Conservation (phyloP, 1,139 yeast species). For the Yamadazyma oceani region DNA sequence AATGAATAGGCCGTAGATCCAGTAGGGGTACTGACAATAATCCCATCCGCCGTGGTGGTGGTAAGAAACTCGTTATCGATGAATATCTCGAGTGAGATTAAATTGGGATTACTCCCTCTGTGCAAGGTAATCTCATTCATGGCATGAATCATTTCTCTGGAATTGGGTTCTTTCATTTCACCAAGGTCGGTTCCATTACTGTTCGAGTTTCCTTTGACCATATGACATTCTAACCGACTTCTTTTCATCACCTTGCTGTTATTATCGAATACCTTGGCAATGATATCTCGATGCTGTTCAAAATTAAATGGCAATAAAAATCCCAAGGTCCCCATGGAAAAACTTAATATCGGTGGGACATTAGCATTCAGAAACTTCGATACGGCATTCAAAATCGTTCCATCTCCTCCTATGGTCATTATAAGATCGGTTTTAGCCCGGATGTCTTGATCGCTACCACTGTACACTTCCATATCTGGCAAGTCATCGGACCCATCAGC, state of each 20-base stretch:
- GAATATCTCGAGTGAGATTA: slow-evolving; percentile 76
- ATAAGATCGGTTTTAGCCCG: slow-evolving; percentile 63
- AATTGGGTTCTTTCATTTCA: slow-evolving; percentile 10
- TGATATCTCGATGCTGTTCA: slow-evolving; percentile 57
- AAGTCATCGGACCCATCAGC: not conserved
- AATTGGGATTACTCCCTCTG: slow-evolving; percentile 85
- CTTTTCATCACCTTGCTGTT: slow-evolving; percentile 73
- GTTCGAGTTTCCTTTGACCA: slow-evolving; percentile 39
- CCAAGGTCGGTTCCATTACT: slow-evolving; percentile 4
- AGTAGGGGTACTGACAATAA: slow-evolving; percentile 83
- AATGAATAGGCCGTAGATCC: slow-evolving; percentile 94
- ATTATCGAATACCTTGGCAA: slow-evolving; percentile 63
- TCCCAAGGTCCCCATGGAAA: slow-evolving; percentile 90
- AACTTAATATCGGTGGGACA: slow-evolving; percentile 88
- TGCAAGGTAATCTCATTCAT: slow-evolving; percentile 91
- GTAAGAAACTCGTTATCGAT: slow-evolving; percentile 83
- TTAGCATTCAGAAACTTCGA: slow-evolving; percentile 61
- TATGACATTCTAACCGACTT: slow-evolving; percentile 74
- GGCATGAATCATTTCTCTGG: slow-evolving; percentile 54
- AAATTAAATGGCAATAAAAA: slow-evolving; percentile 87
- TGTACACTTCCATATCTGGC: slow-evolving; percentile 28
- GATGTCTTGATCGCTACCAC: slow-evolving; percentile 61
- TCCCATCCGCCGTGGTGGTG: slow-evolving; percentile 89
- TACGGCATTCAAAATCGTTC: slow-evolving; percentile 79
- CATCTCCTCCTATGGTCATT: slow-evolving; percentile 93